Conservation (phyloP, 176 grass and related monocot genomes). For the Musa acuminata region DNA sequence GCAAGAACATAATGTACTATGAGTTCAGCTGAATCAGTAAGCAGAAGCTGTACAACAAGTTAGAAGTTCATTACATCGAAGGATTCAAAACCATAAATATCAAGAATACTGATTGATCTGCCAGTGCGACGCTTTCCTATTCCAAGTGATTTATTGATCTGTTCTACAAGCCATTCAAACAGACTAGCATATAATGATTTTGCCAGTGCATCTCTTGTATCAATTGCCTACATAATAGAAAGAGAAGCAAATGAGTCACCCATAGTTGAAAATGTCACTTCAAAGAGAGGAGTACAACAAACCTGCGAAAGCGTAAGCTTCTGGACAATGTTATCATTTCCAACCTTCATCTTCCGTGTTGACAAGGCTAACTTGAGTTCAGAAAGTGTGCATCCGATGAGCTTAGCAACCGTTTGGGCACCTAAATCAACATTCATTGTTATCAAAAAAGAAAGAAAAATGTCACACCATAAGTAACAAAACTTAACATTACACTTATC, state of each 20-base stretch:
- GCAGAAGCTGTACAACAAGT: conserved; percentile 9
- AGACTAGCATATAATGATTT: conserved; percentile 92
- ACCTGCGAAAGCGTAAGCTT: conserved; percentile 97
- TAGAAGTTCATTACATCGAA: conserved; percentile 57
- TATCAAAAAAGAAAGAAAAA: neutral
- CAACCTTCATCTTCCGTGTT: conserved; percentile 92
- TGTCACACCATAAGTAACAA: neutral
- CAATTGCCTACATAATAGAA: conserved; percentile 65
- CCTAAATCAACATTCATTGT: conserved; percentile 21
- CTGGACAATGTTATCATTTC: conserved; percentile 94
- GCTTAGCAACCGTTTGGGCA: conserved; percentile 68
- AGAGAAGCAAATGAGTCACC: conserved; percentile 8
- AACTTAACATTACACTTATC: neutral
- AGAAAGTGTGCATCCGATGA: conserved; percentile 81
- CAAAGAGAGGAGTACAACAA: conserved; percentile 1
- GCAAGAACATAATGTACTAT: conserved; percentile 29
- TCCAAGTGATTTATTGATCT: conserved; percentile 94
- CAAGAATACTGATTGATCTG: conserved; percentile 98
- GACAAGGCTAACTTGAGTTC: conserved; percentile 75
- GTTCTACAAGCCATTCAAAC: conserved; percentile 94
- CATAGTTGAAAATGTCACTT: conserved; percentile 4
- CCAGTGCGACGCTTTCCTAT: conserved; percentile 76
- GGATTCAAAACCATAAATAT: conserved; percentile 99
- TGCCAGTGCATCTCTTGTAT: conserved; percentile 84
- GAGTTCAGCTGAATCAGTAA: conserved; percentile 2